phyloP scores from a whole-genome alignment of 2,329 filamentous ascomycete species.

The Colletotrichum tofieldiae region DNA sequence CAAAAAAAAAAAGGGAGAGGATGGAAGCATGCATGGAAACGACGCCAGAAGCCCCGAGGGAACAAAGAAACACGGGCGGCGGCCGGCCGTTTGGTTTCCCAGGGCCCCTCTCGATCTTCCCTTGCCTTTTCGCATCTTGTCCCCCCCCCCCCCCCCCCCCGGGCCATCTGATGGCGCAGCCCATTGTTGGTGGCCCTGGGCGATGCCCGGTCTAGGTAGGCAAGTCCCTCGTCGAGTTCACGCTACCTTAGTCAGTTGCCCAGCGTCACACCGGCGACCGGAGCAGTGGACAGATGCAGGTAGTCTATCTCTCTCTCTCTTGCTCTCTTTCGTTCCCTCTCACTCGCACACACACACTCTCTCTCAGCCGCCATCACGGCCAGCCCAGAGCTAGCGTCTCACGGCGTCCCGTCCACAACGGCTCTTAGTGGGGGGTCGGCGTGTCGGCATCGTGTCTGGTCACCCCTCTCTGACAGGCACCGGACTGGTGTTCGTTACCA shows the following conservation, averaged over 20 bases:
- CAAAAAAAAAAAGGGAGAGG: slow-evolving; percentile 1
- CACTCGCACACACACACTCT: background rate
- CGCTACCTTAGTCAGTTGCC: slow-evolving; percentile 28
- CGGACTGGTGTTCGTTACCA: background rate
- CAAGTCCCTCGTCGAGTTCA: slow-evolving; percentile 5
- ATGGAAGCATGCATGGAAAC: slow-evolving; percentile 32
- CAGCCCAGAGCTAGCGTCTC: slow-evolving; percentile 4
- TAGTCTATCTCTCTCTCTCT: background rate
- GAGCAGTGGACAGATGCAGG: slow-evolving; percentile 18
- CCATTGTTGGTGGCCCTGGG: slow-evolving; percentile 7
- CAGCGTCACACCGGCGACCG: slow-evolving; percentile 22
- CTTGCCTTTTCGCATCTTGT: background rate
- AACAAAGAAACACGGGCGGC: slow-evolving; percentile 35
- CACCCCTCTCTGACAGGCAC: background rate
- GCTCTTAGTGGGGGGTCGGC: background rate
- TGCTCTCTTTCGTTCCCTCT: too few relatives aligned
- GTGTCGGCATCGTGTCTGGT: background rate
- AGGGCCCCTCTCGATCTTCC: background rate
- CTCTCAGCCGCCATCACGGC: slow-evolving; percentile 2
- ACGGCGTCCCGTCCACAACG: background rate
- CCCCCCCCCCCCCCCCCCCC: too few relatives aligned
- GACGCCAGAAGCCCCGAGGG: slow-evolving; percentile 25
- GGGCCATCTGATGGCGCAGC: background rate
- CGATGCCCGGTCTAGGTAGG: background rate
- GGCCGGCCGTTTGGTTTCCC: slow-evolving; percentile 26